Percentiles rank a stretch among this genome's conserved stretches.
Evolutionary conservation across 2,329 filamentous ascomycete genomes (phyloP).

Genomic region (Colletotrichum sp.): DNA sequence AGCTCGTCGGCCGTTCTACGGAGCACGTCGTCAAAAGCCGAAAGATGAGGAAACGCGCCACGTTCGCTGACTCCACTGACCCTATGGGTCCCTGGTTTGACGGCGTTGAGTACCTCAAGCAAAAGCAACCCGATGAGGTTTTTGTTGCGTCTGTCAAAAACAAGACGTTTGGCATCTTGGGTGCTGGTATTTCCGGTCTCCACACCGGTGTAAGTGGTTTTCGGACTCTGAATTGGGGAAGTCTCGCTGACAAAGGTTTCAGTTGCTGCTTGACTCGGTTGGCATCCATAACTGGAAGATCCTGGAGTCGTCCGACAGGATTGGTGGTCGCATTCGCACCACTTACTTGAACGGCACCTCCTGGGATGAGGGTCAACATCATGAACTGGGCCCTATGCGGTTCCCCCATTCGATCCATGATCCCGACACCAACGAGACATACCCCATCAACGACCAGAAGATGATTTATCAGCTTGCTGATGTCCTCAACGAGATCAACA

Average conservation of each 20-base stretch:
- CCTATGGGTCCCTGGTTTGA: constrained; percentile 28
- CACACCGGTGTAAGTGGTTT: constrained; percentile 28
- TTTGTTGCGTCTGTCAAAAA: constrained; percentile 27
- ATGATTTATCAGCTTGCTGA: constrained; percentile 47
- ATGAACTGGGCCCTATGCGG: constrained; percentile 49
- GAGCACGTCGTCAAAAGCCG: constrained; percentile 16
- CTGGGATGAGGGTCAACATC: constrained; percentile 30
- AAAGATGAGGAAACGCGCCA: constrained; percentile 10
- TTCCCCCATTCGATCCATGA: constrained; percentile 45
- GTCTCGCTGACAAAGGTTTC: neutral
- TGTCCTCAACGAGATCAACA: constrained; percentile 44
- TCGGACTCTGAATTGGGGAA: neutral
- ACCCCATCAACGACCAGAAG: constrained; percentile 45
- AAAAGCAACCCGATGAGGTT: constrained; percentile 26
- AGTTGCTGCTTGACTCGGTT: constrained; percentile 45
- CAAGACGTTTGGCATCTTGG: constrained; percentile 36
- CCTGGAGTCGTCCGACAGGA: constrained; percentile 42
- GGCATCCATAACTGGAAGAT: constrained; percentile 51
- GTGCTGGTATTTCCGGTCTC: constrained; percentile 40
- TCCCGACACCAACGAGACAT: constrained; percentile 43
- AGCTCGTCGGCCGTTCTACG: constrained; percentile 24
- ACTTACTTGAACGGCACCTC: constrained; percentile 43
- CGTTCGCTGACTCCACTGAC: constrained; percentile 22
- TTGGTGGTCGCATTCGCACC: constrained; percentile 49
- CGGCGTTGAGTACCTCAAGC: constrained; percentile 28